Conservation (phyloP, 805 yeast species). For the Yarrowia bubula region DNA sequence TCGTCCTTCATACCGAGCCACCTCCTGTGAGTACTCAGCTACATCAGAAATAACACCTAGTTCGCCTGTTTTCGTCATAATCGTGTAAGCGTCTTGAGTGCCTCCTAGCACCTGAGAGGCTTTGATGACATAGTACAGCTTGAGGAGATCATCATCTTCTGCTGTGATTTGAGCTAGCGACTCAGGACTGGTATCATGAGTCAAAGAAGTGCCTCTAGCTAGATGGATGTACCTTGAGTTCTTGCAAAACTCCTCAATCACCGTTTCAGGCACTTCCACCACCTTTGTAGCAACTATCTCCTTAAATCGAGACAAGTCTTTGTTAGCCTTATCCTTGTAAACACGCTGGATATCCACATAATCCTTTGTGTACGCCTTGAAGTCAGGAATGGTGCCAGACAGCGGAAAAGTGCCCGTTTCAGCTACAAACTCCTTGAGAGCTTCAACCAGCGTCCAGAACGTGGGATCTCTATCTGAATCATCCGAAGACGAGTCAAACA, state of each 20-base stretch:
- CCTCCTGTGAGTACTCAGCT: slow-evolving; percentile 32
- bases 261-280: slow-evolving; percentile 33
- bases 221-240: slow-evolving; percentile 56
- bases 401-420: slow-evolving; percentile 54
- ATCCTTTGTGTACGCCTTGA: slow-evolving; percentile 70
- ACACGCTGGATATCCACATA: slow-evolving; percentile 59
- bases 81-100: not conserved
- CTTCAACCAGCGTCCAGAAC: slow-evolving; percentile 64
- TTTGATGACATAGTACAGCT: slow-evolving; percentile 34
- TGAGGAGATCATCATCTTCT: slow-evolving; percentile 30
- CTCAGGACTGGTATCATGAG: slow-evolving; percentile 29
- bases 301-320: slow-evolving; percentile 48
- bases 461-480: slow-evolving; percentile 29
- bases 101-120: slow-evolving; percentile 29
- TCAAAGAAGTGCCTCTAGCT: slow-evolving; percentile 44
- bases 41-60: slow-evolving; percentile 2
- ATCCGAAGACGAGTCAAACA: slow-evolving; percentile 27
- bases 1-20: slow-evolving; percentile 40
- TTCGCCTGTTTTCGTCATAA: not conserved
- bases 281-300: slow-evolving; percentile 39
- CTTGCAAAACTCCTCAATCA: slow-evolving; percentile 55
- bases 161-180: slow-evolving; percentile 3
- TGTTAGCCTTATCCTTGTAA: slow-evolving; percentile 54
- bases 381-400: slow-evolving; percentile 78
- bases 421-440: slow-evolving; percentile 52